phyloP scores from a whole-genome alignment of 2,329 filamentous ascomycete genomes.

The Penicillium thymicola region DNA sequence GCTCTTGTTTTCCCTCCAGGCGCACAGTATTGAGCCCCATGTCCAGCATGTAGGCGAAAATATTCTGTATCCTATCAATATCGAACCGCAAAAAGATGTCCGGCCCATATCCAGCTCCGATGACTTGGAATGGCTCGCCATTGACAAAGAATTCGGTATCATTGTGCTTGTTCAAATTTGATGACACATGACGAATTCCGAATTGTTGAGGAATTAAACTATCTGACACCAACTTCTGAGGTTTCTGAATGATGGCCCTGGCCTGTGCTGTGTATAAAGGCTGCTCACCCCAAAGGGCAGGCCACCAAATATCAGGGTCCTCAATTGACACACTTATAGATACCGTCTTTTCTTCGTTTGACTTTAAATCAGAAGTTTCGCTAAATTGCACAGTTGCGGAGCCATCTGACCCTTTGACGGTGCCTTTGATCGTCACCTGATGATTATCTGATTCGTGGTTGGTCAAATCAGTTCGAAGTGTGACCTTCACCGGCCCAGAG shows the following conservation, averaged over 20 bases:
- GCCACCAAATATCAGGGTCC: slow-evolving; percentile 59
- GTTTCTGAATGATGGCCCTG: slow-evolving; percentile 23
- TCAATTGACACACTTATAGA: slow-evolving; percentile 38
- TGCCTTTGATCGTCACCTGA: slow-evolving; percentile 22
- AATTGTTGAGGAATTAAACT: slow-evolving; percentile 40
- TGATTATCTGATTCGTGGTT: slow-evolving; percentile 29
- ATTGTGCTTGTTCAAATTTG: slow-evolving; percentile 50
- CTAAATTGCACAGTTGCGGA: slow-evolving; percentile 24
- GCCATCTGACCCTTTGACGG: slow-evolving; percentile 17
- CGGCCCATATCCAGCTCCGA: slow-evolving; percentile 59
- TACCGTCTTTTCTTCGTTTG: slow-evolving; percentile 42
- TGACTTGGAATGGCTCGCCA: slow-evolving; percentile 56
- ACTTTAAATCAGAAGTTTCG: slow-evolving; percentile 36
- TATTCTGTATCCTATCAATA: slow-evolving; percentile 44
- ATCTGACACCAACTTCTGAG: slow-evolving; percentile 30
- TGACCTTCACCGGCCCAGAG: slow-evolving; percentile 41
- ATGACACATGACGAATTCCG: slow-evolving; percentile 55
- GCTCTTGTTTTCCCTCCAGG: slow-evolving; percentile 63
- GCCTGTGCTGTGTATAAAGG: slow-evolving; percentile 48
- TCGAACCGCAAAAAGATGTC: slow-evolving; percentile 63
- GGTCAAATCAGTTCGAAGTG: slow-evolving; percentile 37
- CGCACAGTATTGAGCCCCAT: slow-evolving; percentile 63
- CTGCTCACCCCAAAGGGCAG: slow-evolving; percentile 57
- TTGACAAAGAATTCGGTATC: slow-evolving; percentile 59
- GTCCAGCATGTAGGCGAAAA: slow-evolving; percentile 56